Evolutionary conservation across 805 yeast genomes (phyloP), one percentile per base, ranked within the genome.

Genomic region (Starmerella tilneyi): DNA sequence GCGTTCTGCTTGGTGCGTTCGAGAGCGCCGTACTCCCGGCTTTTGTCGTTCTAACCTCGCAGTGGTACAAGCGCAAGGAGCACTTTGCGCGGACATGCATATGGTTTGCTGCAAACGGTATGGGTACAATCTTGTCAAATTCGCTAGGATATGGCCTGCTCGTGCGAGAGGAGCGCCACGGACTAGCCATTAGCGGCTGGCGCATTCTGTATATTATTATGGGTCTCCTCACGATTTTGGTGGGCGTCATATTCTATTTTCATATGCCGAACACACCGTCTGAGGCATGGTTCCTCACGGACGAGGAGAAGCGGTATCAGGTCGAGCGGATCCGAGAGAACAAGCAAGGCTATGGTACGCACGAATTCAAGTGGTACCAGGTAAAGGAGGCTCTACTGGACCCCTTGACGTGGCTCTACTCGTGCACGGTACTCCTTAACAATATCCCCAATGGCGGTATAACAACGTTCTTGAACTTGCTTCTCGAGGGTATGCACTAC

Each of bases 191-290:
- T 65, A 22, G 60, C 76, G 67, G 79, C 3, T 82, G 88, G 88
- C 76, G 73, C 56, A 58, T 75, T 12, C 59, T 78, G 3, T 81
- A 72, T 57, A 62, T 81, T 39, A 65, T 79, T 24, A 70, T 74
- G 33, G 94, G 92, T 13, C 58, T 68, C 7, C 67, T 76, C 46
- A 78, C 84, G 2, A 59, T 78, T 6, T 55, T 71, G 9, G 55
- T 75, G 13, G 82, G 81, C 5, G 43, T 71, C 9, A 43, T 69
- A 9, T 65, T 76, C 47, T 59, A 60, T 35, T 51, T 74, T 44
- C 74, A 73, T 59, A 56, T 80, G 41, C 83, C 84, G 13, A 78
- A 75, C 51, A 59, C 65, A 27, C 84, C 84, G 32, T 63, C 66
- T 16, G 46, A 53, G 12, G 63, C 63, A 7, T 43, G 55, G 51